Conservation (phyloP, 2,329 filamentous ascomycete genomes). For the Ascochyta pisi region DNA sequence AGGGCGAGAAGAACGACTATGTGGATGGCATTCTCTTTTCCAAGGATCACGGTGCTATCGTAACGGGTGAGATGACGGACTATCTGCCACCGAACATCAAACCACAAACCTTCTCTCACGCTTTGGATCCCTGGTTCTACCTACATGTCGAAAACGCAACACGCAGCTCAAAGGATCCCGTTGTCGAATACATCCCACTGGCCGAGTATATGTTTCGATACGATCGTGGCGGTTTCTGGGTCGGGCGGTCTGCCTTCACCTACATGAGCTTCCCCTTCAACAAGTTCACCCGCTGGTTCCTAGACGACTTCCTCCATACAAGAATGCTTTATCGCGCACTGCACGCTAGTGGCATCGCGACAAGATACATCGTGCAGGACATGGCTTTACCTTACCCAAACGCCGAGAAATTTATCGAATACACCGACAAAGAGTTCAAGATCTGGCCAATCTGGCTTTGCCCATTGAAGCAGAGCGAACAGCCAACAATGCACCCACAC, state of each 20-base stretch:
- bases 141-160: conserved; percentile 54
- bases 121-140: conserved; percentile 61
- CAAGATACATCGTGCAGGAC: conserved; percentile 70
- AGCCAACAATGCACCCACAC: conserved; percentile 46
- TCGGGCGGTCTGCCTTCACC: conserved; percentile 65
- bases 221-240: conserved; percentile 74
- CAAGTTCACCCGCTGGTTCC: conserved; percentile 64
- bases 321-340: conserved; percentile 70
- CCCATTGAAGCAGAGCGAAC: conserved; percentile 48
- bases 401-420: conserved; percentile 54
- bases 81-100: conserved; percentile 37
- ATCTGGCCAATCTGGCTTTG: conserved; percentile 60
- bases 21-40: conserved; percentile 60
- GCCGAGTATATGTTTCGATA: conserved; percentile 75
- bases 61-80: conserved; percentile 55
- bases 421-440: conserved; percentile 48
- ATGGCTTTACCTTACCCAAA: conserved; percentile 57
- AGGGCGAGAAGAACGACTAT: conserved; percentile 52
- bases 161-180: conserved; percentile 39
- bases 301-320: conserved; percentile 69
- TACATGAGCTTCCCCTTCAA: conserved; percentile 73
- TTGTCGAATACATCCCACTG: conserved; percentile 65
- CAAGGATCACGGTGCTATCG: conserved; percentile 50
- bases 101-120: conserved; percentile 50
- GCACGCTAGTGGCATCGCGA: conserved; percentile 66